A percentile compares a stretch with the other conserved stretches of the same genome.
Conservation (phyloP, 2,329 filamentous ascomycete species). For the Colletotrichum tofieldiae region DNA sequence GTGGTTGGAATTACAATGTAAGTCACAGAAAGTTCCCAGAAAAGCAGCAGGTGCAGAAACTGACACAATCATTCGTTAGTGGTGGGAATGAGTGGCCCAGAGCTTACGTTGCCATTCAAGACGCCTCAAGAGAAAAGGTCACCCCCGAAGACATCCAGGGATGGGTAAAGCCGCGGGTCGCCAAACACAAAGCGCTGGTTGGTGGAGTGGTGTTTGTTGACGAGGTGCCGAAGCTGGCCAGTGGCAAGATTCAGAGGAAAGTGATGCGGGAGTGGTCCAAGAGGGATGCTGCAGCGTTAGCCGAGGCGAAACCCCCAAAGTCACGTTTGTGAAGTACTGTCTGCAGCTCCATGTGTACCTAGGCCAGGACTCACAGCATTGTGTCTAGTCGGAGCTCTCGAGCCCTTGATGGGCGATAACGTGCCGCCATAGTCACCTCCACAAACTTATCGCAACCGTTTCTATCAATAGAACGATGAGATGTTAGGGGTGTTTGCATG, state of each 20-base stretch:
- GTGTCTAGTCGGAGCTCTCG: neutral
- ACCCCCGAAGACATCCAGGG: slow-evolving; percentile 67
- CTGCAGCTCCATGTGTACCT: neutral
- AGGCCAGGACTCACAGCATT: neutral
- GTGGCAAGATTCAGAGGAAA: slow-evolving; percentile 72
- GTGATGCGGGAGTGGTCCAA: slow-evolving; percentile 71
- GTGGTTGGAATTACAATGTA: slow-evolving; percentile 68
- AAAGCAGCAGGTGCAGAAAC: neutral
- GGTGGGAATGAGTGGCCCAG: slow-evolving; percentile 67
- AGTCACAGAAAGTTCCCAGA: slow-evolving; percentile 41
- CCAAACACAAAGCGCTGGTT: slow-evolving; percentile 67
- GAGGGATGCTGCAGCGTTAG: slow-evolving; percentile 59
- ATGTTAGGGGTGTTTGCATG: neutral
- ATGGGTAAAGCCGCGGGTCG: slow-evolving; percentile 62
- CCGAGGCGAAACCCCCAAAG: slow-evolving; percentile 36
- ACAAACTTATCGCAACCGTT: neutral
- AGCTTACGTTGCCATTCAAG: slow-evolving; percentile 67
- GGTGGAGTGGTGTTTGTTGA: slow-evolving; percentile 70
- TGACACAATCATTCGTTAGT: slow-evolving; percentile 45
- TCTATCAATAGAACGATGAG: neutral
- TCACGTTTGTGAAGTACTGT: slow-evolving; percentile 33
- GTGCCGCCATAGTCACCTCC: too few relatives aligned
- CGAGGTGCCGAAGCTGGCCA: slow-evolving; percentile 70
- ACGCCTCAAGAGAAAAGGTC: slow-evolving; percentile 60
- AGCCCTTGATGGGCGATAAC: neutral